Evolutionary conservation across 2,329 filamentous ascomycete genomes (phyloP), one percentile per base, ranked within the genome.

Genomic region (Ophiostoma novo-ulmi): DNA sequence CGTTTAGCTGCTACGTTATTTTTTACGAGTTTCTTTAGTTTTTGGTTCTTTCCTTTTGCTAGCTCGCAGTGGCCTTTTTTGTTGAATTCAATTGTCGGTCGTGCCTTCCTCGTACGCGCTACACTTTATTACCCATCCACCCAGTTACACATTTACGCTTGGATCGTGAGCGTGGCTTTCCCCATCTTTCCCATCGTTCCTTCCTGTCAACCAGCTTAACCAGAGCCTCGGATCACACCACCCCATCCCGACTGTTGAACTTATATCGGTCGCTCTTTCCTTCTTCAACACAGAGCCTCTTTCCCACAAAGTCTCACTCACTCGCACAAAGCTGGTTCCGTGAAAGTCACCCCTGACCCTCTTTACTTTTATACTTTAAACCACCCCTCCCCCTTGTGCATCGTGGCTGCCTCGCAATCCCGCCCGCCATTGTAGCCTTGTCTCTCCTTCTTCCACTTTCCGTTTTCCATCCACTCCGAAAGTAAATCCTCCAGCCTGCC

Each of bases 381-480:
- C 3, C 52, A 58, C 61, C 61, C 61, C 31, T 35, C 61, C 61
- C 61, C 61, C 63, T 38, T 65, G 36, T 39, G n/a, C 63, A 65
- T 65, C 36, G 63, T 65, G 35, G 35, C 63, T 65, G 63, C 63
- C 63, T 65, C 63, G 63, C 36, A 20, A 65, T 65, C 63, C 63
- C 35, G 58, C 58, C 31, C 58, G 35, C 36, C 20, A 39, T 38
- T 64, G 61, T 39, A 65, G 63, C 63, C 63, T 65, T 39, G 36
- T 39, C 58, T 35, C 36, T 36, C 63, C 63, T 65, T 65, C 63
- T 65, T 65, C 63, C 63, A 65, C 63, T 65, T 65, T 26, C 17
- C 5, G 31, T 10, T 38, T 36, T 63, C 63, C 63, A 65, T 41
- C 36, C 63, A 65, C 63, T 41, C 63, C 22, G 36, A 20, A n/a